Percentiles rank a stretch among this genome's conserved stretches.
Conservation (phyloP, 805 yeast species). For the Metschnikowia baotianmanensis region DNA sequence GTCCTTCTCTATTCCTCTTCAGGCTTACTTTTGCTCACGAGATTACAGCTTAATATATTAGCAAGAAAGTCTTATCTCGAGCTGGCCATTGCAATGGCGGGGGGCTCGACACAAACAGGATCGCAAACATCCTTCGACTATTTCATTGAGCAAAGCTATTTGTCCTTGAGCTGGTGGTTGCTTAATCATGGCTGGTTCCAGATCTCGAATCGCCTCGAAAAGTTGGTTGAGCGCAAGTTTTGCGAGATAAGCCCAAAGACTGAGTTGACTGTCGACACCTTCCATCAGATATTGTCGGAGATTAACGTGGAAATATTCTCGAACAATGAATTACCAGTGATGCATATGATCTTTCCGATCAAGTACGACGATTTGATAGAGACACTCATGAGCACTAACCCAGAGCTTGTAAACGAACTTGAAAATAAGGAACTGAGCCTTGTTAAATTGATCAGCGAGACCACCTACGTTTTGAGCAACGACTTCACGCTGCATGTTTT, state of each 20-base stretch:
- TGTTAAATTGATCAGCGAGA: constrained; percentile 44
- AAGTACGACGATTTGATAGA: constrained; percentile 39
- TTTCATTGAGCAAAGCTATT: constrained; percentile 72
- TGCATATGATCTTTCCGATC: constrained; percentile 36
- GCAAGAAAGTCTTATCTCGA: constrained; percentile 85
- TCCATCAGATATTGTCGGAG: constrained; percentile 39
- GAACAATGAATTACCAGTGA: constrained; percentile 16
- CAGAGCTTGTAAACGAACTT: constrained; percentile 37
- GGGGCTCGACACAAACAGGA: constrained; percentile 30
- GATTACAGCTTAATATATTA: constrained; percentile 82
- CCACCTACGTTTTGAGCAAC: constrained; percentile 39
- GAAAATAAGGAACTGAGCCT: constrained; percentile 38
- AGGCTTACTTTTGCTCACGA: constrained; percentile 70
- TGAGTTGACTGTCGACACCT: constrained; percentile 62
- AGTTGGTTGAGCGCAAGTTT: constrained; percentile 59
- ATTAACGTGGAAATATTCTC: constrained; percentile 24
- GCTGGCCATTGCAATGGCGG: constrained; percentile 71
- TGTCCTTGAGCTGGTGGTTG: constrained; percentile 92
- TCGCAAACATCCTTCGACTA: constrained; percentile 40
- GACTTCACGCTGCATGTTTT: constrained; percentile 31
- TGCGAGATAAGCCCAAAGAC: constrained; percentile 67
- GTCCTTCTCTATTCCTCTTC: constrained; percentile 69
- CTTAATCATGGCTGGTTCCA: constrained; percentile 80
- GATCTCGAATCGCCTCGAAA: constrained; percentile 51
- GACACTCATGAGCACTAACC: constrained; percentile 49